phyloP scores from a whole-genome alignment of 192 early-diverging fungal species.

The Umbelopsis ramanniana region DNA sequence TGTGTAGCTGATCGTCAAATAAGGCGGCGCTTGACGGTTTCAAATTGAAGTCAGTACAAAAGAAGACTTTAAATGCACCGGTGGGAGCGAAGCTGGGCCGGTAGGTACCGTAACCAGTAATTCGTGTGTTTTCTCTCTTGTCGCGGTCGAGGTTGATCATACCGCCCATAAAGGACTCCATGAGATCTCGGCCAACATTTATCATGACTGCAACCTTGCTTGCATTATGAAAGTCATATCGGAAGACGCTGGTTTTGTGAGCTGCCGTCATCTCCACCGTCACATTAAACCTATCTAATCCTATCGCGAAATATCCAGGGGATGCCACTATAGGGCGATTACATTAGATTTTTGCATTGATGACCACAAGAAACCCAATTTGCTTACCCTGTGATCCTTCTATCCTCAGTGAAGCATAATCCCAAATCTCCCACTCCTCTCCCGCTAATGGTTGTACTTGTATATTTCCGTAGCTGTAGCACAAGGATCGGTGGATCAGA shows the following conservation, averaged over 20 bases:
- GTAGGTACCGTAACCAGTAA: not conserved
- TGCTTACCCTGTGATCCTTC: not conserved
- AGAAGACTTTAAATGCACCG: slow-evolving; percentile 17
- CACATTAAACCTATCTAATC: not conserved
- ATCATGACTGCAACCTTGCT: not conserved
- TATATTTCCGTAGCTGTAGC: slow-evolving; percentile 3
- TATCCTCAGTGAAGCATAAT: not conserved
- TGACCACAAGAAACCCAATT: not conserved
- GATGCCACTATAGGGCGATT: not conserved
- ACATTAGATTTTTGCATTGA: not conserved
- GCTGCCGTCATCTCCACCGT: slow-evolving; percentile 12
- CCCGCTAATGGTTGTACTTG: not conserved
- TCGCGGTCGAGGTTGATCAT: not conserved
- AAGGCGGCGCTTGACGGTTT: slow-evolving; percentile 23
- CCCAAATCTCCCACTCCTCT: not conserved
- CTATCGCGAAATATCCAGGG: slow-evolving; percentile 7
- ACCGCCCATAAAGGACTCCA: slow-evolving; percentile 6
- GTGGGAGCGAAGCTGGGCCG: slow-evolving; percentile 3
- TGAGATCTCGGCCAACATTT: not conserved
- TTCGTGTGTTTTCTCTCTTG: not conserved
- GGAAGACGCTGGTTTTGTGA: slow-evolving; percentile 2
- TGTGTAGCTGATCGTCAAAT: slow-evolving; percentile 25
- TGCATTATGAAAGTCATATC: slow-evolving; percentile 14
- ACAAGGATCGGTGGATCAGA: not conserved
- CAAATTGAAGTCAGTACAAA: slow-evolving; percentile 24